Conservation (phyloP, 2,329 filamentous ascomycete species). For the Bertia moriformis region DNA sequence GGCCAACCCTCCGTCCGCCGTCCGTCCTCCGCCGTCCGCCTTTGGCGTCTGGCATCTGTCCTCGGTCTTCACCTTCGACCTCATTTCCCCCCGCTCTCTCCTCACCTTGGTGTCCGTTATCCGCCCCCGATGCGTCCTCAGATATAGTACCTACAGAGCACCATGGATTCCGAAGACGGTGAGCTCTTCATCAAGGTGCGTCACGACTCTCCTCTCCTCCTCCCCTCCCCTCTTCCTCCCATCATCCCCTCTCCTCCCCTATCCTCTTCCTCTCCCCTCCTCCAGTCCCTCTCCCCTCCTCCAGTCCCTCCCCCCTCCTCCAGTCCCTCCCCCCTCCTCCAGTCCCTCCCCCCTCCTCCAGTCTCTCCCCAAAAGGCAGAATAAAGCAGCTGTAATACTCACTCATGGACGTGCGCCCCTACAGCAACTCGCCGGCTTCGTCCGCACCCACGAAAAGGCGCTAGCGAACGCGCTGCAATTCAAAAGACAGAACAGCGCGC, state of each 20-base stretch:
- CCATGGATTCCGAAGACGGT: constrained; percentile 79
- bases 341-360: neutral
- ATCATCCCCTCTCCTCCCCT: too few relatives aligned
- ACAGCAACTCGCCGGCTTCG: constrained; percentile 87
- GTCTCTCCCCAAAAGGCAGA: neutral
- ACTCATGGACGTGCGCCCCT: constrained; percentile 14
- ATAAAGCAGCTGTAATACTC: constrained; percentile 2
- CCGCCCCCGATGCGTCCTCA: constrained; percentile 29
- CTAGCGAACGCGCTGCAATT: constrained; percentile 89
- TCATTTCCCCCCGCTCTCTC: too few relatives aligned
- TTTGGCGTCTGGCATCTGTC: too few relatives aligned
- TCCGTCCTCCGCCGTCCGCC: too few relatives aligned
- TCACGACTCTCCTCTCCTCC: constrained; percentile 2
- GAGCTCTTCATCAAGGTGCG: constrained; percentile 75
- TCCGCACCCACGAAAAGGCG: constrained; percentile 92
- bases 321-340: too few relatives aligned
- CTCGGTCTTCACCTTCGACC: too few relatives aligned
- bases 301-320: too few relatives aligned
- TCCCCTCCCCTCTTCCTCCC: too few relatives aligned
- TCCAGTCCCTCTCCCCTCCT: too few relatives aligned
- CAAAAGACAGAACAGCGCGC: constrained; percentile 54
- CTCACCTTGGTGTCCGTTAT: too few relatives aligned
- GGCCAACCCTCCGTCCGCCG: too few relatives aligned
- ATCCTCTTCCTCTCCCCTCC: too few relatives aligned
- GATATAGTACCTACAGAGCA: constrained; percentile 31